These are phyloP conservation scores for Pythium pyrilobum DNA, from an alignment of 352 stramenopile species.

Conservation along the genomic window DNA sequence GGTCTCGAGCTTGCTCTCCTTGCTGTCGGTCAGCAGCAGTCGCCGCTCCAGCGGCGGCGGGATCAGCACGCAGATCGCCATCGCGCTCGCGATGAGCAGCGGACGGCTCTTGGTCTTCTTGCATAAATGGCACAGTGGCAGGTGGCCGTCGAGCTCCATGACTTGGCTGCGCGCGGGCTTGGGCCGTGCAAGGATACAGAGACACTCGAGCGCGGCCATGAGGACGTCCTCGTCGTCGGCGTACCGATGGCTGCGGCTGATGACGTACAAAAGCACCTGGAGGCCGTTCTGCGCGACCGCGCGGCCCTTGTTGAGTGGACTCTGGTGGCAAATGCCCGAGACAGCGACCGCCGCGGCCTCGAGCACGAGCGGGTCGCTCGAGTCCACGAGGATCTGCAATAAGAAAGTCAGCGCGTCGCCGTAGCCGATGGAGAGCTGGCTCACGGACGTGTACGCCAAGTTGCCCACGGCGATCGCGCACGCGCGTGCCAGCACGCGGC, in stretches of 20 bases:
- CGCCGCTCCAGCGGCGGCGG: conserved; percentile 33
- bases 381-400: conserved; percentile 59
- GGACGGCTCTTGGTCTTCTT: conserved; percentile 21
- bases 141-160: conserved; percentile 53
- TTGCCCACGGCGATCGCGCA: conserved; percentile 58
- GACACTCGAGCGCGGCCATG: conserved; percentile 42
- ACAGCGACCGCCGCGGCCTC: conserved; percentile 45
- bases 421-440: conserved; percentile 74
- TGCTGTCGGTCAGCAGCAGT: conserved; percentile 36
- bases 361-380: conserved; percentile 30
- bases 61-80: conserved; percentile 46
- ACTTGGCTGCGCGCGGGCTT: conserved; percentile 41
- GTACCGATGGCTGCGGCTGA: conserved; percentile 32
- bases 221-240: conserved; percentile 29
- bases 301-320: conserved; percentile 61
- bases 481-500: conserved; percentile 31
- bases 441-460: conserved; percentile 59
- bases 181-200: conserved; percentile 41
- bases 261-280: conserved; percentile 61
- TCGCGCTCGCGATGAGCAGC: conserved; percentile 39
- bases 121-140: conserved; percentile 48
- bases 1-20: conserved; percentile 57
- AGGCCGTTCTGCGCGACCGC: conserved; percentile 59
- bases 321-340: conserved; percentile 53
- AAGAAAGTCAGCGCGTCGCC: conserved; percentile 54